phyloP scores from a whole-genome alignment of 257 asterid species.

The Nicotiana paniculata region DNA sequence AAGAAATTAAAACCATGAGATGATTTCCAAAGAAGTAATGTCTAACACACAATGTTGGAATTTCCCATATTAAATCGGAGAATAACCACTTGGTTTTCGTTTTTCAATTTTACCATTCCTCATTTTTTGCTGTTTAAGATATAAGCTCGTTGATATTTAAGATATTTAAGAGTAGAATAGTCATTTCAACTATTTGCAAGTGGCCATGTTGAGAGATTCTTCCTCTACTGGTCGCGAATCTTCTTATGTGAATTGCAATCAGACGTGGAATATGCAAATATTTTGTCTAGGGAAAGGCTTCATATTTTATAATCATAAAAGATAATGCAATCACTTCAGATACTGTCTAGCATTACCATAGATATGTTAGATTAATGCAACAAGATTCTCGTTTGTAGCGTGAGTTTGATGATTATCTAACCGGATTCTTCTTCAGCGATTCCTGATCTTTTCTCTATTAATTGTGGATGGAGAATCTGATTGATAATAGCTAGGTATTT shows the following conservation, averaged over 20 bases:
- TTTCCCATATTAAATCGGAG: not conserved
- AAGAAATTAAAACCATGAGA: not conserved
- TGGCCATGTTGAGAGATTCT: conserved; percentile 3
- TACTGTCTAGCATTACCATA: not conserved
- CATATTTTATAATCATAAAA: not conserved
- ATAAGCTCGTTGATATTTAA: not conserved
- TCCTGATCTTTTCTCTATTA: not conserved
- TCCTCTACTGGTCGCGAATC: not conserved
- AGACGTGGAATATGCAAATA: not conserved
- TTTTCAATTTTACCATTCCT: not conserved
- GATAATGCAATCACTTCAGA: not conserved
- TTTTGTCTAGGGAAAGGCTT: not conserved
- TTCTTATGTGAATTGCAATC: not conserved
- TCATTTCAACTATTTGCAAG: not conserved
- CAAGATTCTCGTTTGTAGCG: not conserved
- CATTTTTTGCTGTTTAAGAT: not conserved
- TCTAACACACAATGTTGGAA: not conserved
- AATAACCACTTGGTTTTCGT: not conserved
- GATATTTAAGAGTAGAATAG: not conserved
- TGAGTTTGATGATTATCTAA: not conserved
- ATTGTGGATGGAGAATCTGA: conserved; percentile 4
- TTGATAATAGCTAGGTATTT: not conserved
- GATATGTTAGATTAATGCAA: not conserved
- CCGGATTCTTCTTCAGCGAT: not conserved
- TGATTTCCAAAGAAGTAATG: not conserved